Base-by-base conservation (phyloP, 2,329 filamentous ascomycete genomes). In the Neodidymelliopsis sp. region DNA sequence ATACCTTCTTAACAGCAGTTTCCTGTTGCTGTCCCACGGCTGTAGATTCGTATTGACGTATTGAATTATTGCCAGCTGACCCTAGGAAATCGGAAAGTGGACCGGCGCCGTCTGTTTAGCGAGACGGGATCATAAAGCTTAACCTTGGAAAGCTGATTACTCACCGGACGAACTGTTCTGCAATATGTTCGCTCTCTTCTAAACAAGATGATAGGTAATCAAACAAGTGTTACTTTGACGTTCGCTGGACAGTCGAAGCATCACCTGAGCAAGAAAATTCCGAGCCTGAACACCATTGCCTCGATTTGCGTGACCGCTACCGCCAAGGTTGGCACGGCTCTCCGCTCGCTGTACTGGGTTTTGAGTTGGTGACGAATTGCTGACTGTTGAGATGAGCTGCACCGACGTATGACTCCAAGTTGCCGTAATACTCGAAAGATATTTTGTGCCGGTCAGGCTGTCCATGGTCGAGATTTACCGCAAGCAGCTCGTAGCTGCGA, bases 81-180 rank as follows among this genome's bases (percentile, higher is more conserved):
- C 24, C 39, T 29, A 12, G 27, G 20, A n/a, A n/a, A 25, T 29
- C 30, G 35, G 29, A 19, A 40, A 27, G 27, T 22, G 44, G 25
- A 23, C 40, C 47, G 40, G 39, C 40, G 45, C 16, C 11, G 15
- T 10, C 15, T 35, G 29, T 22, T 30, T 50, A 44, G 30, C 47
- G 47, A 30, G 31, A n/a, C 36, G 47, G 40, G 40, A 36, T 24
- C 19, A 30, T 9, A 45, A 50, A 50, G 47, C 47, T 50, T 50
- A 18, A 45, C 34, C 33, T 20, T n/a, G 20, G 23, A 30, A 44
- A 24, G 30, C 39, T 19, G 40, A 36, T 44, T 36, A 40, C 40
- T 41, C 35, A 40, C 47, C 35, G 47, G 47, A 50, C 36, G 16
- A 41, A 36, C 19, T 36, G 34, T 12, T 24, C 20, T 35, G 5